A percentile compares a stretch with the other conserved stretches of the same genome.
Evolutionary conservation across 257 asterid species (phyloP).

Genomic region (Gardenia jasminoides): DNA sequence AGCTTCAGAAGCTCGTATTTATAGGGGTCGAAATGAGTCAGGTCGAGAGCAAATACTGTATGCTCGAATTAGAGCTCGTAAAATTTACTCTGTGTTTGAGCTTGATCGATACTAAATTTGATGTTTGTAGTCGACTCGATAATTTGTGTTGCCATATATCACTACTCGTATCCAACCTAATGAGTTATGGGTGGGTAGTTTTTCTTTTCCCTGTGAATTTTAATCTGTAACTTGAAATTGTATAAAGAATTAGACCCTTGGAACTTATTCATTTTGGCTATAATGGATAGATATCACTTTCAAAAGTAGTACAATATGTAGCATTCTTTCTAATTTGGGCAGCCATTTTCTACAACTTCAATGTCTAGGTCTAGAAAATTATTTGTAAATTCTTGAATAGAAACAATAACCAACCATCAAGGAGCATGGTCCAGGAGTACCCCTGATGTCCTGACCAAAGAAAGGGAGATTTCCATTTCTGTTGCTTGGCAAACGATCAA

Average conservation of each 20-base stretch:
- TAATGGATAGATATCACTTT: neutral
- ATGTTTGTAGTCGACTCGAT: no score
- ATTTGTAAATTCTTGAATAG: neutral
- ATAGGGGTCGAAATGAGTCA: no score
- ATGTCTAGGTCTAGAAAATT: neutral
- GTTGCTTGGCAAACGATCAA: neutral
- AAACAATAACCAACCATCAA: neutral
- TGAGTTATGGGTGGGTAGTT: neutral
- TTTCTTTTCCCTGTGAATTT: neutral
- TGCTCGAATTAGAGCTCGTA: no score
- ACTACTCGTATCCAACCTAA: neutral
- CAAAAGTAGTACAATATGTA: neutral
- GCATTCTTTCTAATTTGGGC: neutral
- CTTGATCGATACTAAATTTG: no score
- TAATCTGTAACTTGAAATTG: neutral
- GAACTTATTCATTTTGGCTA: no score
- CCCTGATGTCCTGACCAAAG: no score
- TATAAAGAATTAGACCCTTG: neutral
- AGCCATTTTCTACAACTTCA: neutral
- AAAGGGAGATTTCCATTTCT: neutral
- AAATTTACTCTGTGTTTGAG: no score
- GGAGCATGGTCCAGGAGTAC: neutral
- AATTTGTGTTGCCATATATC: neutral
- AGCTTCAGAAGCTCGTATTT: no score
- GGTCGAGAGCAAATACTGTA: no score